Evolutionary conservation across 169 alveolate species (phyloP).

Genomic region (Babesia gibsoni): DNA sequence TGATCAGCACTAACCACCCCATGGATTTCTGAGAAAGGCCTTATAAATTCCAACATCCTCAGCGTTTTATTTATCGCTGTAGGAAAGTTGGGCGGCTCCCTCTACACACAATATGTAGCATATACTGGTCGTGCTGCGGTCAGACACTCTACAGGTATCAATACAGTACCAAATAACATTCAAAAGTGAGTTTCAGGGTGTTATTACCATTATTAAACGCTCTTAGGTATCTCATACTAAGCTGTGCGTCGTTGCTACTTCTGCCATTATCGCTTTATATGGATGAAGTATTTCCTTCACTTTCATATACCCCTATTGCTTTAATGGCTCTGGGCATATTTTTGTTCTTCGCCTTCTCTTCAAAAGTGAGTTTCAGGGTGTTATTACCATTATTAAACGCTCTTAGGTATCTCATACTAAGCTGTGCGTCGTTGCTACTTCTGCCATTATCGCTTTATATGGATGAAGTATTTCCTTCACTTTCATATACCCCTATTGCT

Average conservation of each 20-base stretch:
- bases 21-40: neutral
- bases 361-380: neutral
- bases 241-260: constrained; percentile 16
- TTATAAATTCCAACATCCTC: constrained; percentile 14
- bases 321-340: constrained; percentile 18
- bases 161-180: neutral
- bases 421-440: constrained; percentile 16
- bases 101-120: constrained; percentile 27
- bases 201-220: neutral
- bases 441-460: constrained; percentile 11
- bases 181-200: neutral
- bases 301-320: neutral
- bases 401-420: constrained; percentile 29
- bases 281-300: neutral
- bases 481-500: neutral
- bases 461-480: neutral
- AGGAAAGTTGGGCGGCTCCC: constrained; percentile 47
- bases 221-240: constrained; percentile 29
- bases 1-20: neutral
- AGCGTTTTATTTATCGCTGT: constrained; percentile 28
- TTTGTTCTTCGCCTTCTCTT: constrained; percentile 41
- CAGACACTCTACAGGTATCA: neutral
- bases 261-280: constrained; percentile 11
- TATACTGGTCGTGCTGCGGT: neutral
- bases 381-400: too few relatives aligned